Conservation (phyloP, 805 yeast species). For the Nakazawaea sp. region DNA sequence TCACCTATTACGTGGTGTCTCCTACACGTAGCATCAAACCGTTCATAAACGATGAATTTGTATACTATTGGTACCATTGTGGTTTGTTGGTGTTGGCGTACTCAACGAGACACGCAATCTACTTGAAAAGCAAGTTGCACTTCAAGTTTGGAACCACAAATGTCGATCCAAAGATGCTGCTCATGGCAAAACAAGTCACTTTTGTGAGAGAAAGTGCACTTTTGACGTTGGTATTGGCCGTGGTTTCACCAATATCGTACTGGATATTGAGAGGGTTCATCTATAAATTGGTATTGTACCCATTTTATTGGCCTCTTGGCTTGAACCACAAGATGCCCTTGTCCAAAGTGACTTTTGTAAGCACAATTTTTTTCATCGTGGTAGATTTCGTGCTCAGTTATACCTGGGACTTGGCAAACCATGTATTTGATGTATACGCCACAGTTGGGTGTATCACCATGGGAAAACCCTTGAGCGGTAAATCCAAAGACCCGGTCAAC, state of each 20-base stretch:
- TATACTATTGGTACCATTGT: slow-evolving; percentile 43
- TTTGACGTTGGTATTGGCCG: slow-evolving; percentile 22
- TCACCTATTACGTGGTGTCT: slow-evolving; percentile 22
- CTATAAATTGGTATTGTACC: slow-evolving; percentile 30
- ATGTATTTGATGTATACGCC: slow-evolving; percentile 57
- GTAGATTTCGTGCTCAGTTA: slow-evolving; percentile 29
- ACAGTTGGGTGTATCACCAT: slow-evolving; percentile 69
- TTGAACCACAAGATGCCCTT: slow-evolving; percentile 36
- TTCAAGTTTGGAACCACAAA: slow-evolving; percentile 37
- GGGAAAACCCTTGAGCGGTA: slow-evolving; percentile 51
- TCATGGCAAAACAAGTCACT: slow-evolving; percentile 16
- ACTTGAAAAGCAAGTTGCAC: slow-evolving; percentile 48
- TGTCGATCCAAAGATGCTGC: slow-evolving; percentile 28
- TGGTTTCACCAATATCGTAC: slow-evolving; percentile 33
- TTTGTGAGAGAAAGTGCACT: slow-evolving; percentile 32
- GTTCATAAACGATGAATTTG: slow-evolving; percentile 33
- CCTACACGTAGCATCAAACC: slow-evolving; percentile 34
- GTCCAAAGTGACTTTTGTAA: slow-evolving; percentile 23
- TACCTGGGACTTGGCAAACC: slow-evolving; percentile 50
- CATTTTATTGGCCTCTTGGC: slow-evolving; percentile 23
- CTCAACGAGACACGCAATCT: slow-evolving; percentile 40
- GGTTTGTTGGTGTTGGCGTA: slow-evolving; percentile 36
- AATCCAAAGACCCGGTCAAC: slow-evolving; percentile 54
- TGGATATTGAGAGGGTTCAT: slow-evolving; percentile 31
- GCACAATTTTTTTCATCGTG: slow-evolving; percentile 23